A percentile compares a stretch with the other conserved stretches of the same genome.
phyloP scores from a whole-genome alignment of 768 basidiomycete species.

The Trametes villosa region DNA sequence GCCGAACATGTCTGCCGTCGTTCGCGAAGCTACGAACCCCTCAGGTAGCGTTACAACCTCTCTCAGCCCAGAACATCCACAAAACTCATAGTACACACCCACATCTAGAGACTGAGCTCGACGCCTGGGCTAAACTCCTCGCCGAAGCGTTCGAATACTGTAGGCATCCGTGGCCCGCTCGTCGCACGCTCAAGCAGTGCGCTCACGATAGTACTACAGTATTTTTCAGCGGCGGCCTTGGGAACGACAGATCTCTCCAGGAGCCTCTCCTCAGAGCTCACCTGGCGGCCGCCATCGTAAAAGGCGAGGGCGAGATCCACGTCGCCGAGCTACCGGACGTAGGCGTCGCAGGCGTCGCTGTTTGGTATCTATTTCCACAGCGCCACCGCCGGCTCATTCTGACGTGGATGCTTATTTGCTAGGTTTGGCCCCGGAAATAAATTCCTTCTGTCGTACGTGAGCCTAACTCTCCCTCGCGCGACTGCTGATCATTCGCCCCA shows the following conservation, averaged over 20 bases:
- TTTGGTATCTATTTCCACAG: conserved; percentile 7
- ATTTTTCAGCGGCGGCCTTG: conserved; percentile 9
- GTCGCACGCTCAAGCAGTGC: not conserved
- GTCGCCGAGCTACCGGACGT: conserved; percentile 12
- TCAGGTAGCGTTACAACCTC: no score
- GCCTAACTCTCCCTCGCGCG: not conserved
- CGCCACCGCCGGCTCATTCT: no score
- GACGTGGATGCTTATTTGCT: no score
- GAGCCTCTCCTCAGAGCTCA: conserved; percentile 14
- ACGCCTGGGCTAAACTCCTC: not conserved
- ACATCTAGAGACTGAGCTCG: not conserved
- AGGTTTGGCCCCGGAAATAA: conserved; percentile 22
- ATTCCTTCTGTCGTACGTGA: conserved; percentile 5
- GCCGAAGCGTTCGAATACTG: conserved; percentile 13
- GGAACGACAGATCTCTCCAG: conserved; percentile 1
- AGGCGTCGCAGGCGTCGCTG: conserved; percentile 9
- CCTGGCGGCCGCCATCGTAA: conserved; percentile 10
- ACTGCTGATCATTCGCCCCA: not conserved
- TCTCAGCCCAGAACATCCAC: no score
- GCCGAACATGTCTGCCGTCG: no score
- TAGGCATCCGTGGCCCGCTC: not conserved
- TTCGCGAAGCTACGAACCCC: no score
- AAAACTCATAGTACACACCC: no score
- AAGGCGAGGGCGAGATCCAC: conserved; percentile 14
- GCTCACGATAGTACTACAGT: not conserved